These are phyloP conservation scores for Pseudoneurospora amorphoporcata DNA, from an alignment of 495 filamentous ascomycete species.

Conservation along the genomic window DNA sequence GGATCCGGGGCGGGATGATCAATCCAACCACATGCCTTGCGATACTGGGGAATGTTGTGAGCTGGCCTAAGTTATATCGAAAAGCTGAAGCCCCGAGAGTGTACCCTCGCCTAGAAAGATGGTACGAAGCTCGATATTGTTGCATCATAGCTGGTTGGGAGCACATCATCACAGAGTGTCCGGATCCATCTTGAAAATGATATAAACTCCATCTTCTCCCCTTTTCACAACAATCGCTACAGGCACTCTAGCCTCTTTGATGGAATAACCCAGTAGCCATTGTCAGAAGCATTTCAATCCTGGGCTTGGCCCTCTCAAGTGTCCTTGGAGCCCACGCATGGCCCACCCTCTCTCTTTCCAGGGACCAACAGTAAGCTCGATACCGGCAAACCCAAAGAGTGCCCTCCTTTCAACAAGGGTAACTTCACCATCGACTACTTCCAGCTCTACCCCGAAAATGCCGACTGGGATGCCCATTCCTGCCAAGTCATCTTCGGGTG, in stretches of 20 bases:
- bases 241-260: neutral
- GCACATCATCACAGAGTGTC: neutral
- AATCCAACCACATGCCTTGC: neutral
- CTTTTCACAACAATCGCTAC: neutral
- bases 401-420: conserved; percentile 12
- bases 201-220: neutral
- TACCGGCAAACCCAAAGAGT: neutral
- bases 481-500: conserved; percentile 22
- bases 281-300: too few relatives aligned
- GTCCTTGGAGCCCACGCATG: neutral
- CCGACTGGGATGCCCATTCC: conserved; percentile 22
- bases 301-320: neutral
- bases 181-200: neutral
- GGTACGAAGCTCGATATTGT: neutral
- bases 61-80: neutral
- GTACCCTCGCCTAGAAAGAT: neutral
- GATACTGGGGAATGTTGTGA: neutral
- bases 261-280: neutral
- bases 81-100: neutral
- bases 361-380: neutral
- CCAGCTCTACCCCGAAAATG: conserved; percentile 29
- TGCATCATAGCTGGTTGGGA: neutral
- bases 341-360: neutral
- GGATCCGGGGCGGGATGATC: neutral
- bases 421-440: conserved; percentile 21